Evolutionary conservation across 371 early-diverging fungal species (phyloP).

Genomic region (Mortierella sp.): DNA sequence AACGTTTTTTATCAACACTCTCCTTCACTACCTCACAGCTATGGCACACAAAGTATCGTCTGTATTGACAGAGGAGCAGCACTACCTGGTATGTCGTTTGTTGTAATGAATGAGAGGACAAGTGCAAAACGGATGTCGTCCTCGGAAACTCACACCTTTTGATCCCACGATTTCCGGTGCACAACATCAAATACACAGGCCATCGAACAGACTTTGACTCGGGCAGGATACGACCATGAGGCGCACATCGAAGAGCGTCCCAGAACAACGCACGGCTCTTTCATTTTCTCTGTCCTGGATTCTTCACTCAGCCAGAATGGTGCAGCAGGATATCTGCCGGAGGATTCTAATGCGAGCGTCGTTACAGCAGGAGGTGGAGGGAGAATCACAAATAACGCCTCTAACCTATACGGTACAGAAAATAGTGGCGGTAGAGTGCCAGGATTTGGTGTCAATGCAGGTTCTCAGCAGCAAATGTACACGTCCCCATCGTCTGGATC

Average conservation of each 20-base stretch:
- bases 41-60: conserved; percentile 10
- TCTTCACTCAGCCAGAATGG: neutral
- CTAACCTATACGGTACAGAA: conserved; percentile 11
- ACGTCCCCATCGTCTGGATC: conserved; percentile 17
- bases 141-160: too few species aligned
- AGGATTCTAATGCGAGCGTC: neutral
- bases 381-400: conserved; percentile 7
- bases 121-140: too few species aligned
- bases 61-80: conserved; percentile 28
- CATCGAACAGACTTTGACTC: conserved; percentile 28
- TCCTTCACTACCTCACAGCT: neutral
- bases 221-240: conserved; percentile 48
- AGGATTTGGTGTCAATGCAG: too few species aligned
- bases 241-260: conserved; percentile 41
- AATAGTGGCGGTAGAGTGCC: neutral
- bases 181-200: conserved; percentile 3
- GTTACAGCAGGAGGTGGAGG: neutral
- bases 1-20: too few species aligned
- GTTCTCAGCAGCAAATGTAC: conserved; percentile 5
- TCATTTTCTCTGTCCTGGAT: conserved; percentile 22
- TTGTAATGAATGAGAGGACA: neutral
- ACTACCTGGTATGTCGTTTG: conserved; percentile 19
- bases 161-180: too few species aligned
- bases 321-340: neutral
- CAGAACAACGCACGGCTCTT: conserved; percentile 23